phyloP scores from a whole-genome alignment of 176 grass and related monocot genomes.

The Sorghum bicolor region DNA sequence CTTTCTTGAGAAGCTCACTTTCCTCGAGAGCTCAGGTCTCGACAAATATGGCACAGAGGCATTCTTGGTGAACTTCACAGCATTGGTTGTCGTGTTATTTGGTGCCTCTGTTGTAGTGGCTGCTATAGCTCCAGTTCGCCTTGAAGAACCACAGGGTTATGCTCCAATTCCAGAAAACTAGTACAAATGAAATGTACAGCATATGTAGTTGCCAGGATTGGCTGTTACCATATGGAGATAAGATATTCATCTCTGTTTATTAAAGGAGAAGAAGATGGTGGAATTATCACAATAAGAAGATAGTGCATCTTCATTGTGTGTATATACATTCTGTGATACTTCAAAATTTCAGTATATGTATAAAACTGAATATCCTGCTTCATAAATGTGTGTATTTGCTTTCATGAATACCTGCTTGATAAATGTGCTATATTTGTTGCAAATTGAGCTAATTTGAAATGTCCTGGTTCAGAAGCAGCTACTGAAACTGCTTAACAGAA shows the following conservation, averaged over 20 bases:
- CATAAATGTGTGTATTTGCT: not conserved
- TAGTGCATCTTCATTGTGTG: conserved; percentile 11
- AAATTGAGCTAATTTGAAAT: not conserved
- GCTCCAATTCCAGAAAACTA: conserved; percentile 64
- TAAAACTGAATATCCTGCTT: not conserved
- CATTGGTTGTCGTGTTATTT: conserved; percentile 65
- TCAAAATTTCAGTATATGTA: not conserved
- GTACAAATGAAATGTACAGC: not conserved
- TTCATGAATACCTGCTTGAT: not conserved
- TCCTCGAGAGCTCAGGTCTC: conserved; percentile 68
- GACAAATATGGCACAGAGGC: conserved; percentile 73
- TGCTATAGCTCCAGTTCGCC: conserved; percentile 51
- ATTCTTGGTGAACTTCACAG: conserved; percentile 83
- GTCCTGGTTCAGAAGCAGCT: not conserved
- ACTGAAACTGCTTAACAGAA: not conserved
- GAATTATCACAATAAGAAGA: conserved; percentile 18
- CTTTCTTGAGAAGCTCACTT: conserved; percentile 82
- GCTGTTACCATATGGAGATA: not conserved
- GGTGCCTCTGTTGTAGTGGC: conserved; percentile 66
- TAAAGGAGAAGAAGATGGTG: not conserved
- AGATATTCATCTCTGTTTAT: not conserved
- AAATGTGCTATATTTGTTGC: not conserved
- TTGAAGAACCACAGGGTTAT: conserved; percentile 65
- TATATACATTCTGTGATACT: conserved; percentile 18
- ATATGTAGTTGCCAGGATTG: not conserved